Evolutionary conservation across 495 filamentous ascomycete species (phyloP), one percentile per base, ranked within the genome.

Genomic region (Extremus antarcticus): DNA sequence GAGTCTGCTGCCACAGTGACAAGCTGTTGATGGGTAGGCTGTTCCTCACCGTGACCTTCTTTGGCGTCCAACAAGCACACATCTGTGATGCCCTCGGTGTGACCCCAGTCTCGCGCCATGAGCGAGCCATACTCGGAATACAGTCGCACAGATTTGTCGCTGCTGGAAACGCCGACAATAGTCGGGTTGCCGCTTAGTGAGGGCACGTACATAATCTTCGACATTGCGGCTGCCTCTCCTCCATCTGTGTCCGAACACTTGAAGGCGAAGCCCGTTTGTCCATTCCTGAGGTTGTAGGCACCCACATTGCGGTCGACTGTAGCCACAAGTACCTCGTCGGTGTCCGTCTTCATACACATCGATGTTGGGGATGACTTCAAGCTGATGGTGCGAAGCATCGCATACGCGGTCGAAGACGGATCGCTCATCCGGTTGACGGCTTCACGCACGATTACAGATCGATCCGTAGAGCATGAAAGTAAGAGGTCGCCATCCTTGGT

Each of bases 91-190:
- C 88, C 85, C 64, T 94, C 90, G 0, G 88, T 94, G 64, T 98
- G 92, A 15, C 92, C 94, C 76, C 88, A 95, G 68, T 95, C 92
- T 38, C 87, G 82, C 23, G 87, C 84, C 50, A 96, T 70, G 57
- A 98, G 81, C 22, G 73, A 66, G 15, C 90, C 91, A 40, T 78
- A 77, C 45, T 85, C 82, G 58, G 94, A 86, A 65, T 98, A 97
- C 2, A 97, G 71, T 20, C 92, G 76, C 54, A 98, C 83, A 7
- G 92, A 96, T 64, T 95, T 97, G 66, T 98, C 92, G 2, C 86
- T 94, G 59, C 86, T 88, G 7, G 94, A 95, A 22, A 94, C 75
- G 19, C 87, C 92, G 23, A 90, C 71, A 53, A 98, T 75, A 45
- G 91, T 73, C 48, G 74, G 71, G 10, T 73, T 59, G 65, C 69